Evolutionary conservation across 306 rosid species (phyloP), one percentile per base, ranked within the genome.

Genomic region (Quercus berberidifolia): DNA sequence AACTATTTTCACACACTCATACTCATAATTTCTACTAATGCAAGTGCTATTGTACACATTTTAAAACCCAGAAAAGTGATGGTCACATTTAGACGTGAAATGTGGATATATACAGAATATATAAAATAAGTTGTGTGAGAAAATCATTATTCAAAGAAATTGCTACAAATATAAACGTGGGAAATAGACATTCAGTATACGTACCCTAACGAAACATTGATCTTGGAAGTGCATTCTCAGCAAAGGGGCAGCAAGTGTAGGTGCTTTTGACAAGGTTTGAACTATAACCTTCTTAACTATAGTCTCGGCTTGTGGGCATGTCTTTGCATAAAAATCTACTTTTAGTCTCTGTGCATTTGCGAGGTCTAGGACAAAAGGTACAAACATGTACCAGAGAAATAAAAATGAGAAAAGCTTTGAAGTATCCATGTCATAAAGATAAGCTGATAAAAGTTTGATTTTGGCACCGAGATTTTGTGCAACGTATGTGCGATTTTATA

Each of bases 171-270:
- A 55, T 78, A 35, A 35, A 35, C 2, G 9, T 6, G 9, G 41
- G 43, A 35, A 5, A 35, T 35, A 6, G 43, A 35, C 0, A 35
- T 6, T 35, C 2, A 35, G 6, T 17, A 21, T n/a, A 62, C 74
- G 33, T 79, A 87, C 90, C 85, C 82, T 74, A 38, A 84, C 85
- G 38, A 84, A 87, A 72, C 86, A 26, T 26, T 26, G 82, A 75
- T 87, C 88, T 31, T 84, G 90, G 64, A 67, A 87, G n/a, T 84
- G 86, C 85, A 84, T 52, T 52, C 90, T 84, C 70, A 84, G 21
- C 17, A 87, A 69, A 70, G 85, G 56, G 43, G 86, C 86, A 5
- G 86, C 86, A 38, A 87, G 77, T 6, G 79, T 31, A 23, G 86
- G 85, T 8, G 71, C 20, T 43, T 55, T 35, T 18, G 73, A 71